Evolutionary conservation across 192 early-diverging fungal species (phyloP).

Genomic region (Coemansia biformis): DNA sequence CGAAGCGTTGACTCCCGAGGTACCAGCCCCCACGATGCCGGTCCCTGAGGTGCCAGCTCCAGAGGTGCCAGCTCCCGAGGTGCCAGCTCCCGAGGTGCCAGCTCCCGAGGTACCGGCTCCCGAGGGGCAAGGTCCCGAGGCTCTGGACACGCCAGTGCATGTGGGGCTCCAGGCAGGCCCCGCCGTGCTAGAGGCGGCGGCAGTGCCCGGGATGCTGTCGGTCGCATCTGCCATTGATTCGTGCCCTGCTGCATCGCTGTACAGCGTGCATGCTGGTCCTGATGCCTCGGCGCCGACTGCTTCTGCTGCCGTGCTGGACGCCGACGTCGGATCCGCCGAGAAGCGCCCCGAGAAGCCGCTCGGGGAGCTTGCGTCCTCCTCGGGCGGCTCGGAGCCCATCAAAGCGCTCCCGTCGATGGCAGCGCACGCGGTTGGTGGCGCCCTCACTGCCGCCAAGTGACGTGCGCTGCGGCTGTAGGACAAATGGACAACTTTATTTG

Average conservation of each 20-base stretch:
- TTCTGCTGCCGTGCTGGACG: no score
- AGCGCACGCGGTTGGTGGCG: slow-evolving; percentile 22
- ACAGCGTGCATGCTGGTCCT: no score
- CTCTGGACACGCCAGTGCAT: no score
- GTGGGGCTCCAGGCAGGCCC: no score
- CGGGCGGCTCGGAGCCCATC: background rate
- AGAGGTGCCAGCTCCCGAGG: background rate
- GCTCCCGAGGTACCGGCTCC: slow-evolving; percentile 1
- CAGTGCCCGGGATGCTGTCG: background rate
- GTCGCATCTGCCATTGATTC: no score
- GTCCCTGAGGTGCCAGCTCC: background rate
- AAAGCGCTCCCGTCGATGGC: slow-evolving; percentile 29
- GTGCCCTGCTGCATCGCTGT: background rate
- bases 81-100: background rate
- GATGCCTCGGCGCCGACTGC: no score
- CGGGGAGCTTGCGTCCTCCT: no score
- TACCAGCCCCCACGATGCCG: no score
- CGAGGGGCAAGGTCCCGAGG: no score
- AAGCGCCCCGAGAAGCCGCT: background rate
- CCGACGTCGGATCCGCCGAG: background rate
- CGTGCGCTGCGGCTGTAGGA: no score
- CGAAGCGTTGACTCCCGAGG: no score
- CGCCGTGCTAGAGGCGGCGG: background rate
- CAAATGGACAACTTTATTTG: no score
- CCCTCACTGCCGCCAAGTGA: slow-evolving; percentile 22